Conservation (phyloP, 1,284 basidiomycete genomes). For the Leccinum ponderosum region DNA sequence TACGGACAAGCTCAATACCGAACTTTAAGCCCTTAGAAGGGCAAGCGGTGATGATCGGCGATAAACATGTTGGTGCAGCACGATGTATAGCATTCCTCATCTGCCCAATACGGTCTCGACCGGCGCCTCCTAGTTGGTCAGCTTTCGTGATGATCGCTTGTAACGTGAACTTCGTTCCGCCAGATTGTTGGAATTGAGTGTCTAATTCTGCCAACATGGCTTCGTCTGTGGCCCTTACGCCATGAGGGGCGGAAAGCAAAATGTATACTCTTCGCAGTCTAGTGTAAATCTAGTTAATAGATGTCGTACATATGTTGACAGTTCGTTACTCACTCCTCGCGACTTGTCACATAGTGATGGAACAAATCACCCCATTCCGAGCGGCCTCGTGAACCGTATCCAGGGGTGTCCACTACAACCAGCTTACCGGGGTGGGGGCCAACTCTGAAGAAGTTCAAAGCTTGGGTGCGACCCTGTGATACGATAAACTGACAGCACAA, state of each 20-base stretch:
- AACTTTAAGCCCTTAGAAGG: slow-evolving; percentile 47
- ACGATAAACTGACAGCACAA: not conserved
- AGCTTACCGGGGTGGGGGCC: slow-evolving; percentile 55
- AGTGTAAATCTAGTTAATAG: not conserved
- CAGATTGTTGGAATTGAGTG: slow-evolving; percentile 34
- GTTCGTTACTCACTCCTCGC: slow-evolving; percentile 51
- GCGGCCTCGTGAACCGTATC: slow-evolving; percentile 72
- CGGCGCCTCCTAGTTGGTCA: slow-evolving; percentile 46
- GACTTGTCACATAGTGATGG: slow-evolving; percentile 57
- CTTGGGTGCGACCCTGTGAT: slow-evolving; percentile 63
- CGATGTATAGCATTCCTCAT: slow-evolving; percentile 38
- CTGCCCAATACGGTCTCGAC: slow-evolving; percentile 27
- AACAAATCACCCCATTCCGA: slow-evolving; percentile 73
- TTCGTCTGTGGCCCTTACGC: slow-evolving; percentile 53
- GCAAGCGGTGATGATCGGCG: slow-evolving; percentile 54
- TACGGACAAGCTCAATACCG: slow-evolving; percentile 57
- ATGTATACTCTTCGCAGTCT: slow-evolving; percentile 72
- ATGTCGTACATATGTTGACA: not conserved
- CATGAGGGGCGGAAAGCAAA: slow-evolving; percentile 66
- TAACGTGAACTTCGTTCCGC: slow-evolving; percentile 50
- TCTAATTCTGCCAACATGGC: slow-evolving; percentile 62
- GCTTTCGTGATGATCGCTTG: slow-evolving; percentile 74
- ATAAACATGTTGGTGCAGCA: slow-evolving; percentile 59
- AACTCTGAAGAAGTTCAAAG: slow-evolving; percentile 70
- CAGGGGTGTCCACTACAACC: slow-evolving; percentile 73